These are phyloP conservation scores for Colletotrichum sp. DNA, from an alignment of 2,329 filamentous ascomycete species.

Conservation along the genomic window DNA sequence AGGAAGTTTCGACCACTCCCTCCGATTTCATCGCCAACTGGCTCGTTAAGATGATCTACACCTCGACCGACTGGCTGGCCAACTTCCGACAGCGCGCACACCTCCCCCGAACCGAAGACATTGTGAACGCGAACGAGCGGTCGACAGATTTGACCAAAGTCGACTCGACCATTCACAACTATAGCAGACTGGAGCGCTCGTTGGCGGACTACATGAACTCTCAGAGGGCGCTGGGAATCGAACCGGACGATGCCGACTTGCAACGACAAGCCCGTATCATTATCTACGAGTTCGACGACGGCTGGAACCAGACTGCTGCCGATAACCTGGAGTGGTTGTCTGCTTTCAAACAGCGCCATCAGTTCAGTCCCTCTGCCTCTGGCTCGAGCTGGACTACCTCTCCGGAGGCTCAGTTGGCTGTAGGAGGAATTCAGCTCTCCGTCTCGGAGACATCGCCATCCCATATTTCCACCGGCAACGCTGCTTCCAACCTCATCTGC, in stretches of 20 bases:
- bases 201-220: conserved; percentile 55
- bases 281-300: conserved; percentile 66
- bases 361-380: not conserved
- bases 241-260: conserved; percentile 58
- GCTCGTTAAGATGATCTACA: conserved; percentile 56
- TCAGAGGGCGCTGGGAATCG: conserved; percentile 48
- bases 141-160: conserved; percentile 60
- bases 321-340: conserved; percentile 60
- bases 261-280: conserved; percentile 64
- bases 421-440: not conserved
- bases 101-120: conserved; percentile 61
- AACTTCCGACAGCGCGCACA: conserved; percentile 61
- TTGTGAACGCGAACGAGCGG: conserved; percentile 51
- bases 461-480: not conserved
- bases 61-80: conserved; percentile 59
- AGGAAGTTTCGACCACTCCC: conserved; percentile 54
- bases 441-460: not conserved
- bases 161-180: conserved; percentile 65
- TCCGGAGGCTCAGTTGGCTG: not conserved
- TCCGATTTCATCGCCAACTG: conserved; percentile 59
- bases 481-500: not conserved
- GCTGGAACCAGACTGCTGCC: conserved; percentile 68
- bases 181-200: conserved; percentile 60
- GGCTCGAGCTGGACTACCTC: not conserved
- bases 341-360: conserved; percentile 55